phyloP scores from a whole-genome alignment of 1,139 yeast genomes.

The Hansenula sp. region DNA sequence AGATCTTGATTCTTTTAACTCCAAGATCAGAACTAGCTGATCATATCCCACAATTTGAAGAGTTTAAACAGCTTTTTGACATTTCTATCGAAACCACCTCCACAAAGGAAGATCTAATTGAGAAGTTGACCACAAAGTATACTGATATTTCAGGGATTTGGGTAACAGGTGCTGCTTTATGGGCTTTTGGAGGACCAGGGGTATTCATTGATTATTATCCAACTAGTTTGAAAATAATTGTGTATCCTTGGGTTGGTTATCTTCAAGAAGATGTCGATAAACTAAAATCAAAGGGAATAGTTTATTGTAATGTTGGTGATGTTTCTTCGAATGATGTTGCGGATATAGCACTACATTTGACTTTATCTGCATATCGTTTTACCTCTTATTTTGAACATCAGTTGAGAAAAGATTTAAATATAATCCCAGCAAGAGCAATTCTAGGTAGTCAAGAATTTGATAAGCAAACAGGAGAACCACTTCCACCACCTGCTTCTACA shows the following conservation, averaged over 20 bases:
- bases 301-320: slow-evolving; percentile 21
- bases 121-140: slow-evolving; percentile 17
- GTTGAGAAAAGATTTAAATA: slow-evolving; percentile 26
- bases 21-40: slow-evolving; percentile 22
- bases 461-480: slow-evolving; percentile 16
- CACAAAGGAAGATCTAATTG: slow-evolving; percentile 16
- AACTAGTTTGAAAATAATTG: slow-evolving; percentile 44
- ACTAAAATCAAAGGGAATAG: slow-evolving; percentile 22
- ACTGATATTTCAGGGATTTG: slow-evolving; percentile 50
- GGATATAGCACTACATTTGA: slow-evolving; percentile 60
- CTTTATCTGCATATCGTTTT: slow-evolving; percentile 60
- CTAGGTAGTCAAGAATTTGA: slow-evolving; percentile 26
- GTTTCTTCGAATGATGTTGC: slow-evolving; percentile 34
- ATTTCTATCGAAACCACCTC: slow-evolving; percentile 13
- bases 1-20: slow-evolving; percentile 18
- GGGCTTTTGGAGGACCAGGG: slow-evolving; percentile 46
- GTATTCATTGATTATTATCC: slow-evolving; percentile 49
- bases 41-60: slow-evolving; percentile 19
- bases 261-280: slow-evolving; percentile 48
- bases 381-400: slow-evolving; percentile 45
- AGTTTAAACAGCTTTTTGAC: slow-evolving; percentile 14
- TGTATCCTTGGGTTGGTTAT: slow-evolving; percentile 69
- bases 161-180: slow-evolving; percentile 55
- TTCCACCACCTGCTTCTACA: slow-evolving; percentile 9
- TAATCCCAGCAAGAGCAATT: slow-evolving; percentile 28